phyloP scores from a whole-genome alignment of 495 filamentous ascomycete genomes.

The Neurospora sp. region DNA sequence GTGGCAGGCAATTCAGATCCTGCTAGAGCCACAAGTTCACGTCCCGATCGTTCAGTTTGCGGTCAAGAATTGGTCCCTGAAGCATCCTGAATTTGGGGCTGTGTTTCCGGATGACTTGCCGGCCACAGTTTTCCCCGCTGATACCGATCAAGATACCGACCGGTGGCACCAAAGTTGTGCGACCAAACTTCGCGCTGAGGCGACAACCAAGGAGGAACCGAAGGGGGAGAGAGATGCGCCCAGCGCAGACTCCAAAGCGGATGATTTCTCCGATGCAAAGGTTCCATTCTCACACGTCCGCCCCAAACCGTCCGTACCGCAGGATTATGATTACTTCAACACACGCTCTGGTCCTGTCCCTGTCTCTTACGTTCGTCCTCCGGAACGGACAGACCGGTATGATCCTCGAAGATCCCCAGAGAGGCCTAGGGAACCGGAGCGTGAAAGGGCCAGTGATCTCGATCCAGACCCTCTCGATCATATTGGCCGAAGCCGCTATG shows the following conservation, averaged over 20 bases:
- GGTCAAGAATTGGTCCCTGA: slow-evolving; percentile 62
- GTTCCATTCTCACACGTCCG: slow-evolving; percentile 15
- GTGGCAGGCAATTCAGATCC: slow-evolving; percentile 88
- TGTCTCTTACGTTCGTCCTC: slow-evolving; percentile 13
- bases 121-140: slow-evolving; percentile 58
- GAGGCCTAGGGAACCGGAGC: slow-evolving; percentile 17
- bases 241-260: neutral
- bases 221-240: slow-evolving; percentile 3
- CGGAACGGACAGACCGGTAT: slow-evolving; percentile 14
- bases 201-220: slow-evolving; percentile 25
- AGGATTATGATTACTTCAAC: slow-evolving; percentile 16
- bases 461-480: slow-evolving; percentile 13
- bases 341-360: slow-evolving; percentile 7
- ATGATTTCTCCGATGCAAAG: slow-evolving; percentile 8
- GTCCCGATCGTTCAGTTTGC: slow-evolving; percentile 74
- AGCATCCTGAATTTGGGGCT: slow-evolving; percentile 58
- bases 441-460: slow-evolving; percentile 18
- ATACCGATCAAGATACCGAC: slow-evolving; percentile 67
- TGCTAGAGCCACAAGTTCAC: slow-evolving; percentile 83
- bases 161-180: slow-evolving; percentile 72
- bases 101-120: slow-evolving; percentile 71
- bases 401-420: slow-evolving; percentile 14
- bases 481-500: slow-evolving; percentile 10
- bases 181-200: slow-evolving; percentile 39
- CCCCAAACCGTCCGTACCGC: slow-evolving; percentile 6